Evolutionary conservation across 2,329 filamentous ascomycete genomes (phyloP).

Genomic region (Annulohypoxylon truncatum): DNA sequence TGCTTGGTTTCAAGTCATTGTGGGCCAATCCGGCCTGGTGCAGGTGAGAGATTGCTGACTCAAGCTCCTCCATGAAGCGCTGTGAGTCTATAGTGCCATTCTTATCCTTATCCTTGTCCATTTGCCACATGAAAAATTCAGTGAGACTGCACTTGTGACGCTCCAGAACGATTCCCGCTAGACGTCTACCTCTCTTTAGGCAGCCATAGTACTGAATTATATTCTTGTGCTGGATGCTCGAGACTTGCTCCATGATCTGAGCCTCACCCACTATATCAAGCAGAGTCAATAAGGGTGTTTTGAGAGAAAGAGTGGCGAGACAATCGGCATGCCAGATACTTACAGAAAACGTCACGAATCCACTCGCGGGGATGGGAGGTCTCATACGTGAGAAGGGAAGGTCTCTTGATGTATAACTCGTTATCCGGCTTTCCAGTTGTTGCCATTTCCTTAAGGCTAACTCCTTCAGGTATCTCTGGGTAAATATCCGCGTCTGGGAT

Average conservation of each 20-base stretch:
- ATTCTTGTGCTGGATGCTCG: slow-evolving; percentile 32
- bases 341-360: slow-evolving; percentile 33
- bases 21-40: slow-evolving; percentile 32
- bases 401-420: slow-evolving; percentile 34
- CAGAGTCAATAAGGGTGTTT: slow-evolving; percentile 16
- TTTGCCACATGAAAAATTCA: slow-evolving; percentile 30
- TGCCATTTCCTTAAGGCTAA: slow-evolving; percentile 16
- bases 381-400: slow-evolving; percentile 32
- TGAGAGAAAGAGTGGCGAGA: slow-evolving; percentile 14
- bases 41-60: slow-evolving; percentile 30
- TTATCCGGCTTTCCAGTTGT: slow-evolving; percentile 14
- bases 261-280: slow-evolving; percentile 32
- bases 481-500: slow-evolving; percentile 37
- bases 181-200: slow-evolving; percentile 20
- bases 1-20: slow-evolving; percentile 36
- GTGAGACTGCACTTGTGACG: slow-evolving; percentile 27
- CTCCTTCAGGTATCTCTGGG: slow-evolving; percentile 33
- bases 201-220: slow-evolving; percentile 37
- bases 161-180: slow-evolving; percentile 30
- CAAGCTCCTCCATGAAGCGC: slow-evolving; percentile 32
- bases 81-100: slow-evolving; percentile 16
- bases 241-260: slow-evolving; percentile 32
- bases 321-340: slow-evolving; percentile 23
- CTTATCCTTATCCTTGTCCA: slow-evolving; percentile 26
- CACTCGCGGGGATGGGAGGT: slow-evolving; percentile 10